Conservation (phyloP, 176 grass and related monocot species). For the Ensete glaucum region DNA sequence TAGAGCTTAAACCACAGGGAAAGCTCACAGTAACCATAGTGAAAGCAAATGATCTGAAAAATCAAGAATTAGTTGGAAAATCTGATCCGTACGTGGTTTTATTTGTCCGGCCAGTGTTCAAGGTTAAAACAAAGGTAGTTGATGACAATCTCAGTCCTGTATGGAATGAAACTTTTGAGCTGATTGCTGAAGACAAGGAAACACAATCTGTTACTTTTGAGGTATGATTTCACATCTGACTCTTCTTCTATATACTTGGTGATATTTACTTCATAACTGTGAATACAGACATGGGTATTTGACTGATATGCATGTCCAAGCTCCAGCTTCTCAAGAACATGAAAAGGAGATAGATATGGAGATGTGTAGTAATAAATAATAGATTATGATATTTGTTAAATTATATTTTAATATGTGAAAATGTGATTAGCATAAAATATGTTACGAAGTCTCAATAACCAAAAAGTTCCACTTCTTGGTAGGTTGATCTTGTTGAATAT, state of each 20-base stretch:
- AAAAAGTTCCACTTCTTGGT: too few species aligned
- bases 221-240: conserved; percentile 16
- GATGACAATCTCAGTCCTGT: conserved; percentile 83
- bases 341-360: neutral
- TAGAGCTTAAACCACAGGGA: conserved; percentile 91
- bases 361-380: too few species aligned
- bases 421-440: too few species aligned
- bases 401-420: too few species aligned
- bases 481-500: too few species aligned
- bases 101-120: conserved; percentile 86
- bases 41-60: conserved; percentile 67
- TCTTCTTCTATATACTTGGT: neutral
- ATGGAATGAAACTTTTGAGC: conserved; percentile 80
- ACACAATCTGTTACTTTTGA: conserved; percentile 70
- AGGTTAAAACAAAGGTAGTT: conserved; percentile 73
- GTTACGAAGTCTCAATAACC: too few species aligned
- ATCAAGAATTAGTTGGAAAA: conserved; percentile 93
- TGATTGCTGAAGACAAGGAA: conserved; percentile 88
- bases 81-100: conserved; percentile 87
- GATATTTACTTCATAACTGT: neutral
- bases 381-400: too few species aligned
- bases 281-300: neutral
- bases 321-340: neutral
- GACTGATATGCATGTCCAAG: neutral
- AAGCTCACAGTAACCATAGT: conserved; percentile 62